phyloP scores from a whole-genome alignment of 352 stramenopile genomes.

The Phytophthora hibernalis region DNA sequence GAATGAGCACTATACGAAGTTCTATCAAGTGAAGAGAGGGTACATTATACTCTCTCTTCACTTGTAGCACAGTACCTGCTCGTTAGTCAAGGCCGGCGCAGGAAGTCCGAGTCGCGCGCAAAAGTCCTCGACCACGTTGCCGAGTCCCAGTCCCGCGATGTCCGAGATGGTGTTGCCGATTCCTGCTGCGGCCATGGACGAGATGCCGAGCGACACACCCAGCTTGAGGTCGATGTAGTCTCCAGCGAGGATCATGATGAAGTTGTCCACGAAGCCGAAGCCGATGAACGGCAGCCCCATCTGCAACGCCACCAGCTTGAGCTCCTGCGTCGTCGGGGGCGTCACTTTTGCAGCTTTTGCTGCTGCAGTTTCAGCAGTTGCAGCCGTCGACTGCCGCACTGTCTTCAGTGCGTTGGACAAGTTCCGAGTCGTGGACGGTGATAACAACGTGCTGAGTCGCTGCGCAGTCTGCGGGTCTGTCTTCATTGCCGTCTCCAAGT shows the following conservation, averaged over 20 bases:
- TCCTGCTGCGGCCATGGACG: slow-evolving; percentile 85
- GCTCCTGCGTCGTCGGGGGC: slow-evolving; percentile 51
- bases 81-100: slow-evolving; percentile 56
- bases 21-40: background rate
- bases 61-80: slow-evolving; percentile 76
- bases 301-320: slow-evolving; percentile 74
- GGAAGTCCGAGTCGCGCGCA: slow-evolving; percentile 71
- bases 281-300: slow-evolving; percentile 94
- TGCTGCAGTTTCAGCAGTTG: slow-evolving; percentile 2
- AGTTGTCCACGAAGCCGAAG: slow-evolving; percentile 98
- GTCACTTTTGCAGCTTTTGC: slow-evolving; percentile 4
- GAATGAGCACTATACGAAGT: background rate
- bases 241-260: slow-evolving; percentile 93
- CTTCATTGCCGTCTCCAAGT: slow-evolving; percentile 48
- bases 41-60: no score
- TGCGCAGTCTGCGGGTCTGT: slow-evolving; percentile 39
- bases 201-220: slow-evolving; percentile 85
- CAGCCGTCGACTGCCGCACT: slow-evolving; percentile 1
- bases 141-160: slow-evolving; percentile 67
- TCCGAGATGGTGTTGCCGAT: slow-evolving; percentile 90
- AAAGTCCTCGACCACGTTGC: slow-evolving; percentile 86
- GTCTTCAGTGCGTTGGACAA: slow-evolving; percentile 54
- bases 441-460: slow-evolving; percentile 51
- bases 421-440: slow-evolving; percentile 56
- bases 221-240: slow-evolving; percentile 90